phyloP scores from a whole-genome alignment of 495 filamentous ascomycete species.

The Penicillium roqueforti region DNA sequence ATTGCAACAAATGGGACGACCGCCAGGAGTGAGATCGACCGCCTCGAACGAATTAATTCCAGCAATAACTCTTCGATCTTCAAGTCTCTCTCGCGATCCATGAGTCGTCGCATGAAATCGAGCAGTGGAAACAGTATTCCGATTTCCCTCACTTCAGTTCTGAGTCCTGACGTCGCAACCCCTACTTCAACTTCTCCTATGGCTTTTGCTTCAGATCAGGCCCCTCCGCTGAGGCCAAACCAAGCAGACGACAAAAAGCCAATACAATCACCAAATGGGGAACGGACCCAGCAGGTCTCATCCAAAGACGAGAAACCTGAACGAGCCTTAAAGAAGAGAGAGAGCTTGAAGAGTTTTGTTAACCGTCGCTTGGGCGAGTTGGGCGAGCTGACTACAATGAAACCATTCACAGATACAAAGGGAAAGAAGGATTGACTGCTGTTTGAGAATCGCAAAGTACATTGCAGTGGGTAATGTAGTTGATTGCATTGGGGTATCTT shows the following conservation, averaged over 20 bases:
- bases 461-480: background rate
- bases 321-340: constrained; percentile 11
- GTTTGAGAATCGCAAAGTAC: background rate
- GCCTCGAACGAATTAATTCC: constrained; percentile 43
- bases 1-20: constrained; percentile 68
- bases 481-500: background rate
- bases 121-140: constrained; percentile 29
- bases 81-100: constrained; percentile 30
- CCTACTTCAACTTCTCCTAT: constrained; percentile 12
- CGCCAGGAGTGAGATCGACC: constrained; percentile 61
- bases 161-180: background rate
- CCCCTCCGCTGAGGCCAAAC: background rate
- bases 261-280: background rate
- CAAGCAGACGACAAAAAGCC: background rate
- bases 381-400: background rate
- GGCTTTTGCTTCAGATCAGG: background rate
- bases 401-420: background rate
- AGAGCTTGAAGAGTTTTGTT: constrained; percentile 20
- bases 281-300: background rate
- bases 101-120: constrained; percentile 36
- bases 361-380: constrained; percentile 15
- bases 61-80: constrained; percentile 35
- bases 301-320: constrained; percentile 4
- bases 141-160: constrained; percentile 20
- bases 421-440: background rate